These are phyloP conservation scores for Holtermannia corniformis DNA, from an alignment of 768 basidiomycete genomes.

Conservation along the genomic window DNA sequence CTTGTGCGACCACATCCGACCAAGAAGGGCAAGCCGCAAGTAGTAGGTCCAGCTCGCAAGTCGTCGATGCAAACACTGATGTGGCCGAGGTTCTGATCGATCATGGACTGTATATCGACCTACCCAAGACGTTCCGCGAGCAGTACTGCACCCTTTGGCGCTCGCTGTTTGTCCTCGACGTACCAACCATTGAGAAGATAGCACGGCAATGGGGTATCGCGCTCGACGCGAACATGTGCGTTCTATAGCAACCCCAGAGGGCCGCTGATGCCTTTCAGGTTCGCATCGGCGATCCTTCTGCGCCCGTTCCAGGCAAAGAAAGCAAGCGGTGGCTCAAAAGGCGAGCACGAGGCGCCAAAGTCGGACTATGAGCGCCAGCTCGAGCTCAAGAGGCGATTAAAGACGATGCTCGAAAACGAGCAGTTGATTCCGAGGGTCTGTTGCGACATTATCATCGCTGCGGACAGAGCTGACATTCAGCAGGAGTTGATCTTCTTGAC, in stretches of 20 bases:
- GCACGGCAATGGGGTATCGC: conserved; percentile 41
- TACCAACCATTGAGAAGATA: conserved; percentile 37
- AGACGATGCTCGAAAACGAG: conserved; percentile 43
- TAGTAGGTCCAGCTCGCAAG: conserved; percentile 42
- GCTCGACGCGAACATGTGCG: conserved; percentile 39
- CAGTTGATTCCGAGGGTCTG: conserved; percentile 41
- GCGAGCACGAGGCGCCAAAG: conserved; percentile 15
- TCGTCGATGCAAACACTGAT: background rate
- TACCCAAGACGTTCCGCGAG: conserved; percentile 57
- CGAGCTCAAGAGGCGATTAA: conserved; percentile 40
- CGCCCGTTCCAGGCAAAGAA: conserved; percentile 40
- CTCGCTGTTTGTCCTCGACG: conserved; percentile 41
- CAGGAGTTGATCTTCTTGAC: conserved; percentile 39
- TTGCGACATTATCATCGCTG: conserved; percentile 54
- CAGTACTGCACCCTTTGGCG: conserved; percentile 73
- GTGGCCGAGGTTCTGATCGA: conserved; percentile 67
- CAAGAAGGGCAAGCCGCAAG: conserved; percentile 44
- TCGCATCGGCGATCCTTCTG: conserved; percentile 42
- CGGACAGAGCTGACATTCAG: conserved; percentile 44
- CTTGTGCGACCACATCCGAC: conserved; percentile 63
- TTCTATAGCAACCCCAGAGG: background rate
- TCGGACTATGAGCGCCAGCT: conserved; percentile 42
- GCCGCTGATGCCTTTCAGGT: conserved; percentile 10
- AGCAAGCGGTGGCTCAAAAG: conserved; percentile 12
- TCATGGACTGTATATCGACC: conserved; percentile 77